Evolutionary conservation across 2,329 filamentous ascomycete genomes (phyloP), one percentile per base, ranked within the genome.

Genomic region (Colletotrichum zoysiae): DNA sequence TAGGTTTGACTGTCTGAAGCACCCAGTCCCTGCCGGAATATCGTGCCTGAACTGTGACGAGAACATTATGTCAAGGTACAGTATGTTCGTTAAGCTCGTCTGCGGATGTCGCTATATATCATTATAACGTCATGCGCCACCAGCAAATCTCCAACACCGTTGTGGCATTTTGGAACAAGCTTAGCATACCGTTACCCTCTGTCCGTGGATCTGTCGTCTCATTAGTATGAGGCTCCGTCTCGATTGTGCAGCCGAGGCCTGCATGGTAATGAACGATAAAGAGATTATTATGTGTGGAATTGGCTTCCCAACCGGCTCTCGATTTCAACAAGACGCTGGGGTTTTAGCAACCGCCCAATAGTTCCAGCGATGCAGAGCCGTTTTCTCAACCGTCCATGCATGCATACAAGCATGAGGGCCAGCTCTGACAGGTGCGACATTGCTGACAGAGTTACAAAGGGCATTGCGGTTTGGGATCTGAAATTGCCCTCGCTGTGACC

Each of bases 191-290:
- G 12, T 38, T 7, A 12, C 20, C 58, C 8, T 23, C 9, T 35
- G 16, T 38, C 4, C 20, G n/a, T 30, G 16, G 44, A 38, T 26
- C 44, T 61, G 20, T 35, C 30, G 30, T 18, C 58, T 16, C 14
- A 18, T 30, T 70, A 38, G 57, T 58, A 53, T 69, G 58, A 55
- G 23, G 35, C 51, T 33, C 56, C 51, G 46, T 68, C 65, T 59
- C 44, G 59, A 71, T 26, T 63, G 44, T 63, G 38, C n/a, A 23
- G 8, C 44, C 18, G 30, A n/a, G 26, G 46, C 6, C 33, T 33
- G n/a, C 35, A 53, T 38, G 18, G 61, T 58, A 26, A 68, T 40
- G 64, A 71, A 68, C 53, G 50, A 58, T 59, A 20, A 14, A 48
- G 48, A 16, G 59, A 33, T 11, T 6, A 5, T 20, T 58, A 30